Evolutionary conservation across 176 grass and related monocot species (phyloP), one percentile per base, ranked within the genome.

Genomic region (Cenchrus purpureus): DNA sequence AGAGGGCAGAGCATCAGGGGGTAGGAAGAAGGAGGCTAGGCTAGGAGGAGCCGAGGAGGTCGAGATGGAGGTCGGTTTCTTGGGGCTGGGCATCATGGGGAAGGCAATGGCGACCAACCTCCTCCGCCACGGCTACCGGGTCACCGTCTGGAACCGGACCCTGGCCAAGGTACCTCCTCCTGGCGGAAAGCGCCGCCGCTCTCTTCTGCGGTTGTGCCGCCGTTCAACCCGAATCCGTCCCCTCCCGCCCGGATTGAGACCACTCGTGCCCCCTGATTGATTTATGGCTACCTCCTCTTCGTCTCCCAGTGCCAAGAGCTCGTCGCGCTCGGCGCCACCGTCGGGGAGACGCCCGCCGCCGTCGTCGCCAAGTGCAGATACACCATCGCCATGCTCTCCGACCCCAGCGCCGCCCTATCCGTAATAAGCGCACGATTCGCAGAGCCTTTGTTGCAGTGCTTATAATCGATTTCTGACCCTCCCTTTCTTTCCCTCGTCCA

Each of bases 121-220:
- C 70, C 93, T 99, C 78, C 86, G 83, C 74, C 59, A 89, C 68
- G 93, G 97, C 74, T 96, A 86, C 83, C 86, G 89, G 60, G 97
- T 99, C 86, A 99, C 97, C 70, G 97, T 99, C 81, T 96, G 97
- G 97, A 99, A 99, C 85, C 88, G 97, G 25, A 99, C 97, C 43
- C 65, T 88, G 66, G 67, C 93, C 73, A 99, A 95, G 96, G 96
- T 98, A 34, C 0, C 8, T 6, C 10, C 12, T 3, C 16, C 52
- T 56, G 17, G 4, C 2, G 65, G 8, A 0, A 44, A 44, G 11
- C 22, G 19, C 43, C 20, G 68, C 43, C 44, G 43, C 20, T 22
- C 69, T 14, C 37, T 40, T 40, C 37, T 40, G 12, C 4, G 7
- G 12, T 28, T 40, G 37, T 40, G 37, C 22, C 51, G 7, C 50